phyloP scores from a whole-genome alignment of 31 red algal genomes.

The Odonthalia washingtoniensis region DNA sequence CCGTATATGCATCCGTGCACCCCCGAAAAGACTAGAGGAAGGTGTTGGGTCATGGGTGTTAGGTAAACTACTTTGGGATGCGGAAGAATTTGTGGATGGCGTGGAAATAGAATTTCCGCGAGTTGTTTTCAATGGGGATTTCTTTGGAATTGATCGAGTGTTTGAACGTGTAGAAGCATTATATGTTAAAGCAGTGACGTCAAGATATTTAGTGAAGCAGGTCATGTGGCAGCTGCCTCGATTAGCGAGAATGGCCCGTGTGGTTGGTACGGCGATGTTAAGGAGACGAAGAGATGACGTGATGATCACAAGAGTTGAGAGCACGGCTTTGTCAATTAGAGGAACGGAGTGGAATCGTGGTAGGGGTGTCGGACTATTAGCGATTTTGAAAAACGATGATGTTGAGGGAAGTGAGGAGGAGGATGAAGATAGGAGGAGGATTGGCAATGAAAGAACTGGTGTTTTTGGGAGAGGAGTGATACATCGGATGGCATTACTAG shows the following conservation, averaged over 20 bases:
- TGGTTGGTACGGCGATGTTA: constrained; percentile 5
- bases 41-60: constrained; percentile 11
- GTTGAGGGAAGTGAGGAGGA: no score
- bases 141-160: constrained; percentile 23
- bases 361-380: no score
- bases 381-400: no score
- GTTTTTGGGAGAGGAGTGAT: no score
- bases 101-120: constrained; percentile 13
- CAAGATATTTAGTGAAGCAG: constrained; percentile 22
- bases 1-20: constrained; percentile 14
- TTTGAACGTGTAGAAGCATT: neutral
- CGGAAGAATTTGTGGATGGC: constrained; percentile 11
- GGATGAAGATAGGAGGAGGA: no score
- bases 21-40: constrained; percentile 20
- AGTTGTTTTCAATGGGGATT: constrained; percentile 49
- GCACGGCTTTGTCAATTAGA: neutral
- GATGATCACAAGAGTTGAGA: constrained; percentile 31
- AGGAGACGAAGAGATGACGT: constrained; percentile 3
- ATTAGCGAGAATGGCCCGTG: neutral
- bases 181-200: constrained; percentile 28
- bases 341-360: no score
- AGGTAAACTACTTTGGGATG: neutral
- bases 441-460: no score
- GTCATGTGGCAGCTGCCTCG: constrained; percentile 1
- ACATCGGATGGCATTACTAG: no score